A percentile compares a stretch with the other conserved stretches of the same genome.
These are phyloP conservation scores for Tulasnella sp. DNA, from an alignment of 768 basidiomycete genomes.

Conservation along the genomic window DNA sequence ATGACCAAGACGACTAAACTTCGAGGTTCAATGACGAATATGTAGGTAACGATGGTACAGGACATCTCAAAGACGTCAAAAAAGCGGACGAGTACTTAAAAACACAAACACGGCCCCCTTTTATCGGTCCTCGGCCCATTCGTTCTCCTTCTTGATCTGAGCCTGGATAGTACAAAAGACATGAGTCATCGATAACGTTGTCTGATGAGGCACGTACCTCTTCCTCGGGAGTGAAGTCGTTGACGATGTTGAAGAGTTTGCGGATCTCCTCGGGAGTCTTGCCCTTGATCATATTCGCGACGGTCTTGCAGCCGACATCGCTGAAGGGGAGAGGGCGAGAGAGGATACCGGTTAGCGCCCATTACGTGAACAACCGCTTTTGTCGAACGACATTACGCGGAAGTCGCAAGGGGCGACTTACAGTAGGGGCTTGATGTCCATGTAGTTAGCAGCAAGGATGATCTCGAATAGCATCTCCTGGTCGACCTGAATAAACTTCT, in stretches of 20 bases:
- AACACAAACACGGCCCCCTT: not conserved
- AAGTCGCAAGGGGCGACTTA: constrained; percentile 33
- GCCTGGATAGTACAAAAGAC: constrained; percentile 37
- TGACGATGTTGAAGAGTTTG: constrained; percentile 94
- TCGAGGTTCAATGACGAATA: not conserved
- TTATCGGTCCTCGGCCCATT: constrained; percentile 24
- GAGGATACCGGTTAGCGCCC: not conserved
- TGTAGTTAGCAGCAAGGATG: constrained; percentile 98
- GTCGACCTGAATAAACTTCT: constrained; percentile 96
- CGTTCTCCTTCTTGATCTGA: constrained; percentile 99
- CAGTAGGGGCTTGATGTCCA: constrained; percentile 98
- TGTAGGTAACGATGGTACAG: not conserved
- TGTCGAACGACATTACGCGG: not conserved
- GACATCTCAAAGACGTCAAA: constrained; percentile 1
- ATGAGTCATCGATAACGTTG: constrained; percentile 11
- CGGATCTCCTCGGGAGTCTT: constrained; percentile 99
- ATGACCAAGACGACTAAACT: not conserved
- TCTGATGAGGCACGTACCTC: constrained; percentile 46
- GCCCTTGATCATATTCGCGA: constrained; percentile 99
- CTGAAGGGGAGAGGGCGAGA: constrained; percentile 29
- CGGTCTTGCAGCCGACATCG: constrained; percentile 96
- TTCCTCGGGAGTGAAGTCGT: constrained; percentile 98
- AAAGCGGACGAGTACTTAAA: not conserved
- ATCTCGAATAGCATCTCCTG: constrained; percentile 99
- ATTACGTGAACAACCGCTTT: not conserved